Evolutionary conservation across 345 rosid genomes (phyloP), one percentile per base, ranked within the genome.

Genomic region (Euphorbia tirucalli): DNA sequence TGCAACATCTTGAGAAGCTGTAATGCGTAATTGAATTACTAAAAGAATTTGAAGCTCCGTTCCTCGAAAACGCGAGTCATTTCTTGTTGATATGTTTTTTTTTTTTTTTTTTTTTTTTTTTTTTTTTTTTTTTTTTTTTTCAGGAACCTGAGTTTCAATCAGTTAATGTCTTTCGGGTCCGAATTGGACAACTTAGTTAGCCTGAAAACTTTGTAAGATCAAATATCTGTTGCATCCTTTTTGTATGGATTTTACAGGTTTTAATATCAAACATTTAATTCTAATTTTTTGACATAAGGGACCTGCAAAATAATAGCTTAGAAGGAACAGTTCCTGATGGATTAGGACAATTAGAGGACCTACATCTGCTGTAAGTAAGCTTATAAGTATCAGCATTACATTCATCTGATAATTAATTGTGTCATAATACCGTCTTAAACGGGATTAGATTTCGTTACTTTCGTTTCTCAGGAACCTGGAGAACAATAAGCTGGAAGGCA

Each of bases 131-230:
- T 35, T 35, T 35, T 3, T 11, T 14, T 65, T 71, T 79, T 60
- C 86, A 93, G 98, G 89, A 90, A 91, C 73, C 79, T 93, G 84
- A 93, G 98, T 79, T 91, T 89, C 86, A 93, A 93, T 71, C 79
- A 78, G 62, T 75, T 93, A 30, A 82, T 85, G 41, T 87, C 93
- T 39, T 90, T 93, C 68, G 96, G 97, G 62, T 72, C 87, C 11
- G 90, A 85, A 72, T 75, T 90, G 82, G 90, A 73, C 58, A 71
- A 73, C 63, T 79, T 93, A 79, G 83, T 67, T 75, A 84, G 83
- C 88, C 92, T 93, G 76, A 86, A 85, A 87, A 78, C 86, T 79
- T 77, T 93, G 98, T 93, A 85, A 91, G 97, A 82, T 24, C 66
- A 64, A 21, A 28, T 37, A 41, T 57, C 59, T 61, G 70, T 62